These are phyloP conservation scores for Lepidium africanum DNA, from an alignment of 345 rosid genomes.

Conservation along the genomic window DNA sequence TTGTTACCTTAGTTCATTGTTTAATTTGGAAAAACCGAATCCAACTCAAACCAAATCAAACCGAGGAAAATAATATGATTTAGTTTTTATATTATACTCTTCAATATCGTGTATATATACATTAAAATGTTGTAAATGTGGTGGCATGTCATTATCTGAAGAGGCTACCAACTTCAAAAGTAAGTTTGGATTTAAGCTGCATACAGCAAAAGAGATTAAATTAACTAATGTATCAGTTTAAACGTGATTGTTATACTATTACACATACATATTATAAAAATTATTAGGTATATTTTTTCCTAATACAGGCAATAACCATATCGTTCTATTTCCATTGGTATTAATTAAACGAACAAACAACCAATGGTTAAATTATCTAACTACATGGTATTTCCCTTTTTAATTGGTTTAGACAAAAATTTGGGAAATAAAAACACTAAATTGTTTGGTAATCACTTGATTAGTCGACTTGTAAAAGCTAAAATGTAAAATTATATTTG, in stretches of 20 bases:
- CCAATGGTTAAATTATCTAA: neutral
- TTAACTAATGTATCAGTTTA: neutral
- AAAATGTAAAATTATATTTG: no score
- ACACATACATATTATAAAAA: no score
- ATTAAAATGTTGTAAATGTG: neutral
- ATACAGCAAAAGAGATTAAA: neutral
- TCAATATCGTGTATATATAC: no score
- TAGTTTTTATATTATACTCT: no score
- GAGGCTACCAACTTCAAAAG: neutral
- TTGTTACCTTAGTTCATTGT: neutral
- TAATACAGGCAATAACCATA: neutral
- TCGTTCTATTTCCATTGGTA: neutral
- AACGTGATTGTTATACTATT: neutral
- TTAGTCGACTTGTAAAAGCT: no score
- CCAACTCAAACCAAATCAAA: no score
- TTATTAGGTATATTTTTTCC: neutral
- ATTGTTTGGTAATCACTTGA: no score
- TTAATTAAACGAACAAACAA: neutral
- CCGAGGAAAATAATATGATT: no score
- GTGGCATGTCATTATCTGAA: neutral
- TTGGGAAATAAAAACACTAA: neutral
- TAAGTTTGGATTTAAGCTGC: neutral
- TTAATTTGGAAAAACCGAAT: no score
- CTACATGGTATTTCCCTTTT: neutral
- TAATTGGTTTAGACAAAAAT: neutral